Evolutionary conservation across 2,329 filamentous ascomycete genomes (phyloP), one percentile per base, ranked within the genome.

Genomic region (Neofusicoccum sp.): DNA sequence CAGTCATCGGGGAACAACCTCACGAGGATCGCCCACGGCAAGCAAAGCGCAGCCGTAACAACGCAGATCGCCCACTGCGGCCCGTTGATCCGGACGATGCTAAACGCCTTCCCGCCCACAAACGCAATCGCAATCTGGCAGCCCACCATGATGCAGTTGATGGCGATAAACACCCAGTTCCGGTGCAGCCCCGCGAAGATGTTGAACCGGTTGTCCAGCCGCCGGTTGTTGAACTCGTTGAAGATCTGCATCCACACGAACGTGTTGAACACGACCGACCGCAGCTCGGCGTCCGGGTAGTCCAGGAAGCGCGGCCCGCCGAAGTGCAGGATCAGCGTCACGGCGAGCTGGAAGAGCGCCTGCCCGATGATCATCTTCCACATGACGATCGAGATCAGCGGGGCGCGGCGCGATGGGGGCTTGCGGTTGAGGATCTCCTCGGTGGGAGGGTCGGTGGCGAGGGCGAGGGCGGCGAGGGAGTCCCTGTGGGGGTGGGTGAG

Each of bases 211-310:
- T 98, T 98, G 75, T 98, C 93, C 58, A 98, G 82, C 14, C 93
- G 91, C 62, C 93, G 91, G 78, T 96, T 96, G 80, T 98, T 98
- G 84, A 95, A 90, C 72, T 96, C 89, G 76, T 98, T 98, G 80
- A 98, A 98, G 68, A 98, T 96, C 70, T 98, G 93, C 93, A 98
- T 97, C 93, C 93, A 98, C 58, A 97, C 93, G 72, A 98, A 98
- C 0, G 91, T 93, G 80, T 98, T 98, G 84, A 98, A 98, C 6
- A 98, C 90, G 49, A 98, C 82, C 3, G 91, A 96, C 60, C 86
- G 81, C 62, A 96, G 81, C 11, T 75, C 70, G 5, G 82, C 72
- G 36, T 78, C 69, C 30, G 80, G 75, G 66, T 87, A 85, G 11
- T 79, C 79, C 14, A 91, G 80, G 14, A 91, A 86, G 34, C 69